A percentile compares a stretch with the other conserved stretches of the same genome.
These are phyloP conservation scores for Penicillium aurantiogriseum DNA, from an alignment of 2,329 filamentous ascomycete genomes.

Conservation along the genomic window DNA sequence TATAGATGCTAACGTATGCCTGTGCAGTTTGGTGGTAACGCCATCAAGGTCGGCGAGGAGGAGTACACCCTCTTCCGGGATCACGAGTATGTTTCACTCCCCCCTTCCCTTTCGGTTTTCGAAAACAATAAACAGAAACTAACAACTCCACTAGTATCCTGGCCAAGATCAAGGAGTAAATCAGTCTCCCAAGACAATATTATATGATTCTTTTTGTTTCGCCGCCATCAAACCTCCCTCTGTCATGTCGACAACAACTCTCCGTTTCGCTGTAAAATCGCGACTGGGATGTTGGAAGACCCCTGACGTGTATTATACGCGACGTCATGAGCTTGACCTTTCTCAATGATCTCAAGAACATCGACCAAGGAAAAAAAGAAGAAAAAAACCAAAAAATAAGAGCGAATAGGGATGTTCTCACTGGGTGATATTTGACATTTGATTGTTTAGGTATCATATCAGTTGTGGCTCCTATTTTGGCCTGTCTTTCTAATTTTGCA, in stretches of 20 bases:
- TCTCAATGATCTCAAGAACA: slow-evolving; percentile 25
- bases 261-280: slow-evolving; percentile 19
- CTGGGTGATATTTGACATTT: slow-evolving; percentile 1
- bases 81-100: slow-evolving; percentile 75
- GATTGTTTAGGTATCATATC: slow-evolving; percentile 5
- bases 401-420: slow-evolving; percentile 1
- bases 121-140: not conserved
- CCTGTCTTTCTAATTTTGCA: slow-evolving; percentile 20
- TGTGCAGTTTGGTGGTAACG: slow-evolving; percentile 79
- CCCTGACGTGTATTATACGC: slow-evolving; percentile 36
- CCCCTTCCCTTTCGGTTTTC: not conserved
- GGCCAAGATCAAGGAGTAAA: slow-evolving; percentile 98
- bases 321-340: slow-evolving; percentile 31
- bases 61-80: slow-evolving; percentile 96
- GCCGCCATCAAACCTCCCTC: slow-evolving; percentile 12
- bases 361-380: slow-evolving; percentile 17
- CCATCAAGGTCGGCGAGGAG: slow-evolving; percentile 96
- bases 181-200: slow-evolving; percentile 8
- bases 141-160: slow-evolving; percentile 66
- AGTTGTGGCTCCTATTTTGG: not conserved
- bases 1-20: slow-evolving; percentile 18
- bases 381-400: slow-evolving; percentile 10
- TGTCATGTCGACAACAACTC: slow-evolving; percentile 9
- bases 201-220: slow-evolving; percentile 17
- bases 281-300: slow-evolving; percentile 6